Evolutionary conservation across 768 basidiomycete species (phyloP), one percentile per base, ranked within the genome.

Genomic region (Hericium rajendrae): DNA sequence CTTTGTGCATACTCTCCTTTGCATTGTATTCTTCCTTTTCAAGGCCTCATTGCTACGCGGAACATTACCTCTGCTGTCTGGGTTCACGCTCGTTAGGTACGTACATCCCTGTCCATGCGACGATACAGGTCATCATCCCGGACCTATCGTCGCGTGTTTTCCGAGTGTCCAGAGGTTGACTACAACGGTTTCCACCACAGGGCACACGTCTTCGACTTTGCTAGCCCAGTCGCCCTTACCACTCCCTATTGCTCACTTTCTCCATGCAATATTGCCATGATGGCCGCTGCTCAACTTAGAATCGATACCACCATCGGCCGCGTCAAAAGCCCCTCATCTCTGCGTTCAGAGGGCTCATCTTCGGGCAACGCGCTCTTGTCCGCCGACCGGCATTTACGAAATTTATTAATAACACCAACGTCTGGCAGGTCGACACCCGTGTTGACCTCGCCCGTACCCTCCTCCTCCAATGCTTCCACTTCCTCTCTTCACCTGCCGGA

Each of bases 271-370:
- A 48, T 57, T 16, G 55, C 41, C 52, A 50, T 55, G 20, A 69
- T 69, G 68, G 65, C 67, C 38, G 56, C 65, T 52, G 37, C 65
- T 43, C 64, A 59, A 38, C 70, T 72, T 48, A 64, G 63, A 37
- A 72, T 72, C 60, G 70, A 71, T 55, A 72, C 71, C 37, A 69
- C 69, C 38, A 51, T 69, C 26, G 65, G 55, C 18, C 62, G 57
- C 18, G 48, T 58, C 37, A 53, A 64, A 28, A 62, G 62, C 32
- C 57, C 62, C 18, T 64, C 67, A 4, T 64, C 65, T 32, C 59
- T 53, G 15, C 46, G 56, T 39, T 48, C 18, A 20, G 50, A 55
- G 51, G 48, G 12, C 32, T 48, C 37, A 32, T 32, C 32, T 10
- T 46, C 43, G 16, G n/a, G n/a, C 9, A 46, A 20, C 16, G 20